Base-by-base conservation (phyloP, 1,284 basidiomycete genomes). In the Porogramme epimiltina region DNA sequence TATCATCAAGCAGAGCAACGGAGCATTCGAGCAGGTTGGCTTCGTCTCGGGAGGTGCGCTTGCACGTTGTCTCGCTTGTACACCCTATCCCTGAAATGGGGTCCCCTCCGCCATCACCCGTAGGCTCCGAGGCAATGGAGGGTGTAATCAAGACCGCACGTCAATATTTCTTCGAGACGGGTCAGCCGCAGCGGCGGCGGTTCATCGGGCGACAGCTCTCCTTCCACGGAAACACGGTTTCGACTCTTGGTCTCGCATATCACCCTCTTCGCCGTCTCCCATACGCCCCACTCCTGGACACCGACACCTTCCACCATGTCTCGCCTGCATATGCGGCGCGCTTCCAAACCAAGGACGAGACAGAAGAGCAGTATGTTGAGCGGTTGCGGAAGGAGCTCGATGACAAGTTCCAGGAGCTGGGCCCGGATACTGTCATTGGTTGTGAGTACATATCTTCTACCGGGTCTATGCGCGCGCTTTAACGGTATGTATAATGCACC, bases 51-150 rank as follows among this genome's bases (percentile, higher is more conserved):
- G 91, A 71, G 89, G 89, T 81, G 56, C 41, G 70, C 62, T 55
- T 31, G 50, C 34, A 8, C 28, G 28, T 31, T 31, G n/a, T n/a
- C n/a, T n/a, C n/a, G n/a, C 28, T 31, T 31, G 13, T 13, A 31
- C 34, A 5, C 34, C 34, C 9, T 10, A 18, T 37, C 34, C 34
- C n/a, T 18, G 9, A 9, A 31, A 37, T 10, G 8, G 9, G 8
- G 16, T 37, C n/a, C 9, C 13, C 5, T 18, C 34, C n/a, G 8
- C 34, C 23, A 4, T 22, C 34, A 19, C 9, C 31, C 10, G 16
- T 55, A 91, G 89, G 90, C 40, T 87, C 89, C 1, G 92, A 94
- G 70, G 91, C 91, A 0, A 89, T 91, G 85, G 91, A 94, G 59
- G 80, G 80, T 45, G 85, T 82, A 15, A 77, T 93, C 50, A 94